phyloP scores from a whole-genome alignment of 2,329 filamentous ascomycete genomes.

The Huntiella abstrusa region DNA sequence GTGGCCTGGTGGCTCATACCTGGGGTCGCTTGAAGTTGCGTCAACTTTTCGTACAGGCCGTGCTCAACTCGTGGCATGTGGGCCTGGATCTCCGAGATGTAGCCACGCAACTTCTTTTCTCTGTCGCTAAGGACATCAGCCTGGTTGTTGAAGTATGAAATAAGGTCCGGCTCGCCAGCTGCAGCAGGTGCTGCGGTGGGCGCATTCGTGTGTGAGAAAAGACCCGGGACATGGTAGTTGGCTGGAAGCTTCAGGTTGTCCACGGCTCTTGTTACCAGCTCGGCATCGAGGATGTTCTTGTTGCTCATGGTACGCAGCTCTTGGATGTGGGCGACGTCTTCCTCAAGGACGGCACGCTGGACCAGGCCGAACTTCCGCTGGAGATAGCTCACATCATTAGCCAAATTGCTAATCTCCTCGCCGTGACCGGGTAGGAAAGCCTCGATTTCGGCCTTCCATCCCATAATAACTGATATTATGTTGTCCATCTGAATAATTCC shows the following conservation, averaged over 20 bases:
- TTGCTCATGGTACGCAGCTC: slow-evolving; percentile 40
- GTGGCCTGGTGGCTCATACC: slow-evolving; percentile 11
- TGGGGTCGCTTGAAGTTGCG: slow-evolving; percentile 14
- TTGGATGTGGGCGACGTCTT: slow-evolving; percentile 44
- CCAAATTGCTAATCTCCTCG: slow-evolving; percentile 27
- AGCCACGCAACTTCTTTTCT: slow-evolving; percentile 25
- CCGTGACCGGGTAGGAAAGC: slow-evolving; percentile 42
- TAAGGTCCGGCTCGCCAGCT: slow-evolving; percentile 24
- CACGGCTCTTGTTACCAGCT: slow-evolving; percentile 52
- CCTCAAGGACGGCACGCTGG: slow-evolving; percentile 24
- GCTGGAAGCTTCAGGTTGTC: slow-evolving; percentile 55
- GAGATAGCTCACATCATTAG: slow-evolving; percentile 29
- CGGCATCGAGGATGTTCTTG: slow-evolving; percentile 50
- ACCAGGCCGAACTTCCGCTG: slow-evolving; percentile 29
- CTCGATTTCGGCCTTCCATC: slow-evolving; percentile 57
- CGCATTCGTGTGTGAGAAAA: slow-evolving; percentile 19
- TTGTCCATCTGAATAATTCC: slow-evolving; percentile 62
- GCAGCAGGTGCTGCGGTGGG: slow-evolving; percentile 20
- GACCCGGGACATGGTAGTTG: slow-evolving; percentile 31
- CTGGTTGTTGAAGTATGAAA: slow-evolving; percentile 26
- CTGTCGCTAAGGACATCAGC: slow-evolving; percentile 26
- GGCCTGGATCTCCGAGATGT: slow-evolving; percentile 27
- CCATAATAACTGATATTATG: slow-evolving; percentile 63
- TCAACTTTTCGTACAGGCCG: slow-evolving; percentile 22
- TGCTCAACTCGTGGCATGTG: slow-evolving; percentile 30